phyloP scores from a whole-genome alignment of 108 stramenopile species.

The Cyclotella choctawhatcheeana region DNA sequence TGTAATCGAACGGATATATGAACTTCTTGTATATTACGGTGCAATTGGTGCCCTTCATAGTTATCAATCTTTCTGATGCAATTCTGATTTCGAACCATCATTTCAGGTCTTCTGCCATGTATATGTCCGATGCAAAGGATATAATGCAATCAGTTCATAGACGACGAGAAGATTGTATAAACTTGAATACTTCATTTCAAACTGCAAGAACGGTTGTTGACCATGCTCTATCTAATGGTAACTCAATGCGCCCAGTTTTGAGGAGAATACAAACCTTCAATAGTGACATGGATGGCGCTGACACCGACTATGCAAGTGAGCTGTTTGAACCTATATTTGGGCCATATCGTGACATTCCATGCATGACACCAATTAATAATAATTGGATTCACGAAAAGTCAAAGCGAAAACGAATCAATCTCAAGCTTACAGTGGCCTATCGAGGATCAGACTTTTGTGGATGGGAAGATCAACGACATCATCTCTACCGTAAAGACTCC shows the following conservation, averaged over 20 bases:
- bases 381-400: conserved; percentile 1
- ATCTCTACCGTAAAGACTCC: conserved; percentile 26
- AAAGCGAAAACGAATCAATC: conserved; percentile 51
- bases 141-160: neutral
- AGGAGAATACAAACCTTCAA: conserved; percentile 1
- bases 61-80: no score
- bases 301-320: neutral
- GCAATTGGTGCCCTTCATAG: no score
- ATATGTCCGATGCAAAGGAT: neutral
- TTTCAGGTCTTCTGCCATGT: no score
- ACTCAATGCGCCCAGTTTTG: neutral
- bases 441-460: conserved; percentile 78
- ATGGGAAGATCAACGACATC: conserved; percentile 76
- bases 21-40: no score
- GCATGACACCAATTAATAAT: neutral
- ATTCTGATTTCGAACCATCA: no score
- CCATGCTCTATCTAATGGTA: conserved; percentile 10
- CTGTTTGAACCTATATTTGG: conserved; percentile 31
- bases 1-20: no score
- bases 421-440: conserved; percentile 68
- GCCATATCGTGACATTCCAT: neutral
- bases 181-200: neutral
- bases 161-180: neutral
- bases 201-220: conserved; percentile 10
- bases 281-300: neutral